phyloP scores from a whole-genome alignment of 2,329 filamentous ascomycete species.

The Claviceps humidiphila region DNA sequence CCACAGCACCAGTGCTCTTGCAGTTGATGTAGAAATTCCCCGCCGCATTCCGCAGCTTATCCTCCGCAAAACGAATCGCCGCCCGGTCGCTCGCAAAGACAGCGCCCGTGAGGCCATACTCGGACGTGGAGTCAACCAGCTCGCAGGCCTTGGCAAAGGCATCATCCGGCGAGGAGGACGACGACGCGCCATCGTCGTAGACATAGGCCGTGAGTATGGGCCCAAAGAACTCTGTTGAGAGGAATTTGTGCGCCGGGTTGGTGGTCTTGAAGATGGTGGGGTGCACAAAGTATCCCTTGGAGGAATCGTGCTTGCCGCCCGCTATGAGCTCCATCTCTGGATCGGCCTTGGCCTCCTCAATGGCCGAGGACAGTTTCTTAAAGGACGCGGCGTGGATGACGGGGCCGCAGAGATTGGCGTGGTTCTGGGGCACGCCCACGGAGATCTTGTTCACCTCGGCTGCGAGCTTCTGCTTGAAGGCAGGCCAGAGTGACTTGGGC shows the following conservation, averaged over 20 bases:
- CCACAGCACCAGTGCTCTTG: constrained; percentile 64
- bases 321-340: constrained; percentile 56
- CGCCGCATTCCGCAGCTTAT: constrained; percentile 56
- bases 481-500: constrained; percentile 58
- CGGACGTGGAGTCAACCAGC: constrained; percentile 56
- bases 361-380: constrained; percentile 63
- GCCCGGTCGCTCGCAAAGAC: constrained; percentile 60
- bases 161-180: constrained; percentile 11
- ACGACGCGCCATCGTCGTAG: constrained; percentile 52
- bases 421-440: constrained; percentile 54
- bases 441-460: constrained; percentile 58
- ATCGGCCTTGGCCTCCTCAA: constrained; percentile 70
- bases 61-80: constrained; percentile 54
- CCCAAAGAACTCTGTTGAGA: constrained; percentile 72
- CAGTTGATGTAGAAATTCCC: constrained; percentile 83
- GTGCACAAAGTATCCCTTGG: constrained; percentile 70
- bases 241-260: constrained; percentile 59
- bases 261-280: constrained; percentile 70
- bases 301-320: constrained; percentile 65
- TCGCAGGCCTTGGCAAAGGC: constrained; percentile 47
- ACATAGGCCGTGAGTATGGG: constrained; percentile 63
- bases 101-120: constrained; percentile 67
- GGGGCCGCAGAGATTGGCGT: constrained; percentile 71
- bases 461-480: constrained; percentile 54
- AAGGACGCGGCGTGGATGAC: constrained; percentile 76